Percentiles rank a stretch among this genome's conserved stretches.
phyloP scores from a whole-genome alignment of 371 early-diverging fungal genomes.

The Furculomyces boomerangus region DNA sequence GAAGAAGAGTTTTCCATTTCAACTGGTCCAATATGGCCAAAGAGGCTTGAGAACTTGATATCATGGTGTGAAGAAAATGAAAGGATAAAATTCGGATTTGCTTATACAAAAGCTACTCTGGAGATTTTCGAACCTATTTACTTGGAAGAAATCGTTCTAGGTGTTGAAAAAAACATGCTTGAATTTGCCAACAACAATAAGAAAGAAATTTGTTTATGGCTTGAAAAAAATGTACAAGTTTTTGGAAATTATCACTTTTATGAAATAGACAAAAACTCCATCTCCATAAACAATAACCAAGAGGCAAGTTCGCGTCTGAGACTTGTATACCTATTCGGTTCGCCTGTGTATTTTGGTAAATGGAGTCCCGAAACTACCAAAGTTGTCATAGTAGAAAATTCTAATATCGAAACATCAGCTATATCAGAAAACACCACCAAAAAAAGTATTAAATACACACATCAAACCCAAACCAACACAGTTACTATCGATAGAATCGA shows the following conservation, averaged over 20 bases:
- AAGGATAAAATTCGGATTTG: background rate
- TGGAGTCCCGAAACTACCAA: background rate
- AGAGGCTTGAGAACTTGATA: background rate
- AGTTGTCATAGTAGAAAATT: background rate
- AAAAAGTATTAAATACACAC: conserved; percentile 4
- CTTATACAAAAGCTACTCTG: conserved; percentile 1
- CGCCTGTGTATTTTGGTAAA: background rate
- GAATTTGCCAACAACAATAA: conserved; percentile 6
- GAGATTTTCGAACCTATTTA: conserved; percentile 10
- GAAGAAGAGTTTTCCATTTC: background rate
- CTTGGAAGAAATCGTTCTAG: conserved; percentile 15
- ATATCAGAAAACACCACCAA: conserved; percentile 1
- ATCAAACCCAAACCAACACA: background rate
- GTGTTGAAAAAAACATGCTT: conserved; percentile 9
- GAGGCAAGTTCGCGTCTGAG: conserved; percentile 8
- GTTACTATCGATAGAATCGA: conserved; percentile 2
- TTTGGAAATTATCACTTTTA: background rate
- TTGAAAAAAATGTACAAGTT: conserved; percentile 1
- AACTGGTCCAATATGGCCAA: background rate
- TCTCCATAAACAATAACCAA: background rate
- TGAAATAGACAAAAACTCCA: background rate
- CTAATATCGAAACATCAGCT: conserved; percentile 6
- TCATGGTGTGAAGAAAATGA: background rate
- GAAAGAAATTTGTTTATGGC: conserved; percentile 5
- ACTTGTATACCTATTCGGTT: conserved; percentile 15